Evolutionary conservation across 768 basidiomycete genomes (phyloP).

Genomic region (Hemileccinum rubropunctum): DNA sequence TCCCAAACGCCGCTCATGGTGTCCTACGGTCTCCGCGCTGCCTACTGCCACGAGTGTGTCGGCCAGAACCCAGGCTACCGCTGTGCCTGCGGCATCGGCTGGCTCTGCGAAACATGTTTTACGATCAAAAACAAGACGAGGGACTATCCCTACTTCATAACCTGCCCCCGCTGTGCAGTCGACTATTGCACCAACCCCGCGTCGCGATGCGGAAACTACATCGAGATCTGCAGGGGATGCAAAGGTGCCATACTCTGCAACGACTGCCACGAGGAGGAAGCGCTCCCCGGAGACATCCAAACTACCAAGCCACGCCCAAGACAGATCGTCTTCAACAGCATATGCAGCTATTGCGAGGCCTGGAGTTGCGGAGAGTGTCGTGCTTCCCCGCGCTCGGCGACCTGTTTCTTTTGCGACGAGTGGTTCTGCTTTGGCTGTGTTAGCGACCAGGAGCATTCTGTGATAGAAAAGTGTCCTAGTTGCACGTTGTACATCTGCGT

Average conservation of each 20-base stretch:
- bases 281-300: background rate
- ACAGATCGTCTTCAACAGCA: background rate
- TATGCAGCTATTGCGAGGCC: background rate
- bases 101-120: conserved; percentile 10
- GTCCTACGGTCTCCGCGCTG: background rate
- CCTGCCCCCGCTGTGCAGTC: conserved; percentile 16
- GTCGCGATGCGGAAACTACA: background rate
- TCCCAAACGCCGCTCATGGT: background rate
- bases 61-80: background rate
- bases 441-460: background rate
- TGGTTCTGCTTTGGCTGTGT: conserved; percentile 9
- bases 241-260: conserved; percentile 1
- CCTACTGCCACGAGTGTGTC: conserved; percentile 11
- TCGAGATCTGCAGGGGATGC: conserved; percentile 9
- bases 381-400: background rate
- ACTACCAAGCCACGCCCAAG: background rate
- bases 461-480: background rate
- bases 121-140: background rate
- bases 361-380: conserved; percentile 12
- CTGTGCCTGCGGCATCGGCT: background rate
- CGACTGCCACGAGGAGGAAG: conserved; percentile 13
- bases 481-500: conserved; percentile 2
- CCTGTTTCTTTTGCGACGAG: background rate
- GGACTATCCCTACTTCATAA: background rate
- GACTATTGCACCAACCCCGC: background rate